A percentile compares a stretch with the other conserved stretches of the same genome.
phyloP scores from a whole-genome alignment of 352 stramenopile genomes.

The Globisporangium apiculatum region DNA sequence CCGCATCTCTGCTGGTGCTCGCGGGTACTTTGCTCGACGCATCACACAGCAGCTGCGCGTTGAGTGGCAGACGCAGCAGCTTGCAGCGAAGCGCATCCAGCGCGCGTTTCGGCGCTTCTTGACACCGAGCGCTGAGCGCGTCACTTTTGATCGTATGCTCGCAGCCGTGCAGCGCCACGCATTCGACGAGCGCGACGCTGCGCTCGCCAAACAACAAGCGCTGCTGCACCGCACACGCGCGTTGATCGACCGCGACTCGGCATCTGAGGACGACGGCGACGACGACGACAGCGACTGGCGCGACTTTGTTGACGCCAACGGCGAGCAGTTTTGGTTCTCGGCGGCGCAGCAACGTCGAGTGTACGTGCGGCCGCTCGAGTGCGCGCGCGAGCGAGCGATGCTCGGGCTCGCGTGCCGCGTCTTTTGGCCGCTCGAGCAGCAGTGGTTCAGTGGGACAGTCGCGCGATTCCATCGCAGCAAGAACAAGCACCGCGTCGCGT shows the following conservation, averaged over 20 bases:
- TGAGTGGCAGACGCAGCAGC: slow-evolving; percentile 20
- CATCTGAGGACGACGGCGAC: slow-evolving; percentile 66
- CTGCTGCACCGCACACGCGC: slow-evolving; percentile 40
- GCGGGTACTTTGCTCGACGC: slow-evolving; percentile 53
- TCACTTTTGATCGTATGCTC: slow-evolving; percentile 48
- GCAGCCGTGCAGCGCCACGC: slow-evolving; percentile 37
- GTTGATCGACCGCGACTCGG: slow-evolving; percentile 54
- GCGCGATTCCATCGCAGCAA: slow-evolving; percentile 50
- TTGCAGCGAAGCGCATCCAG: slow-evolving; percentile 45
- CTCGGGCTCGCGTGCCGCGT: slow-evolving; percentile 59
- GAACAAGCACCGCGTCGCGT: slow-evolving; percentile 61
- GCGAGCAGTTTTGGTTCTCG: slow-evolving; percentile 77
- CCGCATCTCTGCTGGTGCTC: slow-evolving; percentile 50
- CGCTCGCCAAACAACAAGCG: slow-evolving; percentile 33
- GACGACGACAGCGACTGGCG: slow-evolving; percentile 78
- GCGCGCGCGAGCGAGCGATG: slow-evolving; percentile 38
- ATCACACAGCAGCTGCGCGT: slow-evolving; percentile 33
- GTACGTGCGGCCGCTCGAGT: slow-evolving; percentile 65
- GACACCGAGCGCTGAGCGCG: slow-evolving; percentile 27
- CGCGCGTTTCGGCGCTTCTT: slow-evolving; percentile 40
- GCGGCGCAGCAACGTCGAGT: slow-evolving; percentile 49
- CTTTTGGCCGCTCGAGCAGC: slow-evolving; percentile 67
- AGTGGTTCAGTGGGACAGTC: slow-evolving; percentile 63
- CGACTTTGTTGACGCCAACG: slow-evolving; percentile 55
- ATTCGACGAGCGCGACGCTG: slow-evolving; percentile 35